phyloP scores from a whole-genome alignment of 768 basidiomycete species.

The Dioszegia aurantiaca region DNA sequence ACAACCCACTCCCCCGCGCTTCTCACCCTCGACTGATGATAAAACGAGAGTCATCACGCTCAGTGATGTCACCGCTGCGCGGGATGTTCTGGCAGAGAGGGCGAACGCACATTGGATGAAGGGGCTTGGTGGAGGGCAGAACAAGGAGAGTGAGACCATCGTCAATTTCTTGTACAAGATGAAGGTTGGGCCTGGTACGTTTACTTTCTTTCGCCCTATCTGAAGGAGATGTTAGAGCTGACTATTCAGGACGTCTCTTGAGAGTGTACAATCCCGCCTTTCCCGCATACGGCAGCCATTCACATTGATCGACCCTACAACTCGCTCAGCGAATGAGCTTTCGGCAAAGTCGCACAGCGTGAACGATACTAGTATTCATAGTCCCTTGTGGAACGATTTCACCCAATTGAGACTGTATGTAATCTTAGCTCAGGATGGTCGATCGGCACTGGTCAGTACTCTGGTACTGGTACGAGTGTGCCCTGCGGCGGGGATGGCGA shows the following conservation, averaged over 20 bases:
- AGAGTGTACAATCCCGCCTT: constrained; percentile 38
- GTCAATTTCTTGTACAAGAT: constrained; percentile 49
- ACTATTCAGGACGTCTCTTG: constrained; percentile 29
- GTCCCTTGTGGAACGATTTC: neutral
- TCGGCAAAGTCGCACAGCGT: too few relatives aligned
- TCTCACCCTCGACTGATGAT: constrained; percentile 14
- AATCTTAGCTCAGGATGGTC: too few relatives aligned
- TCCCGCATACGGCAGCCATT: constrained; percentile 9
- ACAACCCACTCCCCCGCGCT: constrained; percentile 24
- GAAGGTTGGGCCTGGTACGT: constrained; percentile 46
- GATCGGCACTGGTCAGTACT: too few relatives aligned
- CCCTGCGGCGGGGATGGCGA: too few relatives aligned
- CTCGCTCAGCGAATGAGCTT: too few relatives aligned
- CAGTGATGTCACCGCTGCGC: constrained; percentile 36
- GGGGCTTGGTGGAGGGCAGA: constrained; percentile 47
- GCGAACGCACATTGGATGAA: constrained; percentile 48
- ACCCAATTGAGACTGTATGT: too few relatives aligned
- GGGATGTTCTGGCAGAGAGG: constrained; percentile 43
- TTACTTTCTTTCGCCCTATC: neutral
- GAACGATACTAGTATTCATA: too few relatives aligned
- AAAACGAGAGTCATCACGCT: constrained; percentile 42
- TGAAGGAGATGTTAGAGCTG: neutral
- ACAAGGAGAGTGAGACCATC: constrained; percentile 47
- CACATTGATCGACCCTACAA: neutral
- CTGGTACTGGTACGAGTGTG: too few relatives aligned